Evolutionary conservation across 441 rosid species (phyloP).

Genomic region (Omphalea diandra): DNA sequence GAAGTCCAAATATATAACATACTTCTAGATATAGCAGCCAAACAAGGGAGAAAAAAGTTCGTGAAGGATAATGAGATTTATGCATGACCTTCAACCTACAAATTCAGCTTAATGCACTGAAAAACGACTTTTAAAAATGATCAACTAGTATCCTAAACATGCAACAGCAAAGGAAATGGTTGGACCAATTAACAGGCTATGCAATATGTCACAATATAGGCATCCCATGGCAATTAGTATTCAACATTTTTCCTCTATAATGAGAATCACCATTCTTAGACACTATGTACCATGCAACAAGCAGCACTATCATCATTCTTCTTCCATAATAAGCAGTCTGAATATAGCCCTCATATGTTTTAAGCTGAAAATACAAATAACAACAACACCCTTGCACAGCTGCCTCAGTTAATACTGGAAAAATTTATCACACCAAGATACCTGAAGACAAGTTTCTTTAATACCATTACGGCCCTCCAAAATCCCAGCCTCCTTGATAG

Average conservation of each 20-base stretch:
- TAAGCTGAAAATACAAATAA: background rate
- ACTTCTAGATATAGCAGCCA: background rate
- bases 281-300: background rate
- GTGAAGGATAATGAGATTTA: background rate
- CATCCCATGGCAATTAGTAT: background rate
- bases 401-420: slow-evolving; percentile 11
- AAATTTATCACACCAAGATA: slow-evolving; percentile 27
- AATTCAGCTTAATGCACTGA: background rate
- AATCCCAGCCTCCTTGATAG: slow-evolving; percentile 99
- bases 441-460: slow-evolving; percentile 99
- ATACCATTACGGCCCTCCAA: slow-evolving; percentile 99
- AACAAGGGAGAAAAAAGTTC: background rate
- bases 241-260: background rate
- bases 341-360: too few species aligned
- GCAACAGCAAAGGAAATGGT: background rate
- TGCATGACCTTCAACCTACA: background rate
- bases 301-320: background rate
- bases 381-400: slow-evolving; percentile 2
- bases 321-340: background rate
- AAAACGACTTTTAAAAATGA: background rate
- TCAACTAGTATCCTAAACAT: background rate
- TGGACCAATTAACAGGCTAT: background rate
- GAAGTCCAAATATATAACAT: background rate
- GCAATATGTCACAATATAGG: background rate
- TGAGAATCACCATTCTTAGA: background rate